These are phyloP conservation scores for Pouteria campechiana DNA, from an alignment of 179 eudicot species.

Conservation along the genomic window DNA sequence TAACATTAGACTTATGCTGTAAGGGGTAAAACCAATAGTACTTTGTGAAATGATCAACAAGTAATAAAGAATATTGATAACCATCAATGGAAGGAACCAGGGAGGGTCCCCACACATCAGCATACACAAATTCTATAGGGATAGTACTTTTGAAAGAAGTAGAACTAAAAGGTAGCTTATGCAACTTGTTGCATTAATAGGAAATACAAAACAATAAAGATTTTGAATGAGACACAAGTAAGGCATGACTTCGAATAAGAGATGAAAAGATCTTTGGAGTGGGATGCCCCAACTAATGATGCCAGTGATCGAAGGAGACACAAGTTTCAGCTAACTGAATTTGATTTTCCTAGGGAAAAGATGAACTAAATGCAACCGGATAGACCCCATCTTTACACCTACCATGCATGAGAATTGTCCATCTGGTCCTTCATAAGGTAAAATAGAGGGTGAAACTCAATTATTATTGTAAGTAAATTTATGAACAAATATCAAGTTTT, in stretches of 20 bases:
- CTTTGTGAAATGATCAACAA: too few species aligned
- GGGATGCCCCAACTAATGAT: neutral
- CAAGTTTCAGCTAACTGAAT: neutral
- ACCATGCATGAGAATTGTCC: neutral
- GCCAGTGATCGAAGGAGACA: neutral
- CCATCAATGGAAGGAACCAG: neutral
- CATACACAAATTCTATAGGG: neutral
- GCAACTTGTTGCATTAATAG: neutral
- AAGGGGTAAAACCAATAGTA: neutral
- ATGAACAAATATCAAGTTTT: neutral
- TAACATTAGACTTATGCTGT: neutral
- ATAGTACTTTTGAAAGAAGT: neutral
- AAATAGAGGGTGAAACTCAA: neutral
- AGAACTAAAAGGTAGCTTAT: neutral
- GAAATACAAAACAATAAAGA: neutral
- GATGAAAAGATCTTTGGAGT: neutral
- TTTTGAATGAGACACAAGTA: too few species aligned
- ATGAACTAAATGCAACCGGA: neutral
- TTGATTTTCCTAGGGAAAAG: too few species aligned
- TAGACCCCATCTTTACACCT: neutral
- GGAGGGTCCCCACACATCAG: conserved; percentile 3
- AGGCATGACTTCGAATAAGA: neutral
- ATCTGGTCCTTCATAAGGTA: neutral
- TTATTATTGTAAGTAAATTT: neutral
- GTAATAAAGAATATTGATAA: neutral